These are phyloP conservation scores for Mitragyna speciosa DNA, from an alignment of 257 asterid genomes.

Conservation along the genomic window DNA sequence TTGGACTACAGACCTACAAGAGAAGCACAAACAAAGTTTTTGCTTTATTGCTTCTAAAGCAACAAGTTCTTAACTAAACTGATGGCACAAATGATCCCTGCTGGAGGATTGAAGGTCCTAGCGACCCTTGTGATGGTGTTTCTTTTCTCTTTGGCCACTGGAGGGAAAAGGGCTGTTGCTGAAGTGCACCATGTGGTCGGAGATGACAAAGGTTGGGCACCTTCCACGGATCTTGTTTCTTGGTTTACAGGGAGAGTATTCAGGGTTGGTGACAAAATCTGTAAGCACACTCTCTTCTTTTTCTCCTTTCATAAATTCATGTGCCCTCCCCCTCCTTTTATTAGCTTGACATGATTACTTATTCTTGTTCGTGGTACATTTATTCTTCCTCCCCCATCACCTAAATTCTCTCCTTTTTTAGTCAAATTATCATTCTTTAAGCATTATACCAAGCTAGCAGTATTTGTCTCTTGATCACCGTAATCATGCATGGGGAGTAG, in stretches of 20 bases:
- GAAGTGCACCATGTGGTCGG: slow-evolving; percentile 65
- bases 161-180: slow-evolving; percentile 33
- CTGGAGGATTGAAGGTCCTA: neutral
- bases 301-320: neutral
- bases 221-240: slow-evolving; percentile 39
- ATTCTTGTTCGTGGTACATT: neutral
- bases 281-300: slow-evolving; percentile 29
- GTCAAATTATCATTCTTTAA: neutral
- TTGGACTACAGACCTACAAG: neutral
- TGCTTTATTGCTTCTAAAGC: neutral
- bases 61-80: neutral
- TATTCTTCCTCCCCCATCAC: neutral
- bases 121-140: slow-evolving; percentile 10
- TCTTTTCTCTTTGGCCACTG: neutral
- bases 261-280: slow-evolving; percentile 65
- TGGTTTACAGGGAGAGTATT: slow-evolving; percentile 61
- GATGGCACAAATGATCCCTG: slow-evolving; percentile 7
- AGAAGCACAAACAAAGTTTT: neutral
- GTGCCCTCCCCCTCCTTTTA: neutral
- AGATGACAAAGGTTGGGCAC: slow-evolving; percentile 48
- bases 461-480: neutral
- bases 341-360: neutral
- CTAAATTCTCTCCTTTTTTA: neutral
- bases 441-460: neutral
- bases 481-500: too few species aligned